These are phyloP conservation scores for Penicillium sumatraense DNA, from an alignment of 2,329 filamentous ascomycete genomes.

Conservation along the genomic window DNA sequence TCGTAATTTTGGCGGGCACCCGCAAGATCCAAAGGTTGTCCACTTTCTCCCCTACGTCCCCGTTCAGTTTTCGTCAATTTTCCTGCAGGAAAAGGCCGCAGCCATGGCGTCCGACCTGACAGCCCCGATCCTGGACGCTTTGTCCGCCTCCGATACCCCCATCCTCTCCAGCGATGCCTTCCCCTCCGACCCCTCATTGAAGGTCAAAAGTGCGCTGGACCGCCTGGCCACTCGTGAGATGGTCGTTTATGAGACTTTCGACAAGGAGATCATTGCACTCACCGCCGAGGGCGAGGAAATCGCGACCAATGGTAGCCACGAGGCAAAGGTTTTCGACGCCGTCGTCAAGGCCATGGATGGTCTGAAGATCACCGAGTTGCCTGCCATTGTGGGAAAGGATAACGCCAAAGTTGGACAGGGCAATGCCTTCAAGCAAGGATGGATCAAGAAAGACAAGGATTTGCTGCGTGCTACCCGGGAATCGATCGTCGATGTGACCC, in stretches of 20 bases:
- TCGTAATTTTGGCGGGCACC: slow-evolving; percentile 31
- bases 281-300: slow-evolving; percentile 77
- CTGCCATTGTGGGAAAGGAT: slow-evolving; percentile 52
- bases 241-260: slow-evolving; percentile 82
- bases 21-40: slow-evolving; percentile 20
- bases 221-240: slow-evolving; percentile 82
- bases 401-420: slow-evolving; percentile 76
- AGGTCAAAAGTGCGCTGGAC: slow-evolving; percentile 86
- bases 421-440: slow-evolving; percentile 82
- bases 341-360: slow-evolving; percentile 75
- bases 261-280: slow-evolving; percentile 75
- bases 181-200: slow-evolving; percentile 66
- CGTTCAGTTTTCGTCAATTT: slow-evolving; percentile 18
- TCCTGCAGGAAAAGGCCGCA: slow-evolving; percentile 34
- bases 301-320: slow-evolving; percentile 76
- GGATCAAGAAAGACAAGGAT: slow-evolving; percentile 68
- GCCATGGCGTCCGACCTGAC: slow-evolving; percentile 62
- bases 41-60: slow-evolving; percentile 9
- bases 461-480: slow-evolving; percentile 63
- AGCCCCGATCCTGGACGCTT: slow-evolving; percentile 66
- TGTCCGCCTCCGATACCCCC: slow-evolving; percentile 64
- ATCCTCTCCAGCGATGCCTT: slow-evolving; percentile 73
- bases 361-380: slow-evolving; percentile 75
- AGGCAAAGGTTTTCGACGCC: slow-evolving; percentile 80
- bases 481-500: slow-evolving; percentile 78